Base-by-base conservation (phyloP, 2,329 filamentous ascomycete species). In the Pleurostoma richardsiae region DNA sequence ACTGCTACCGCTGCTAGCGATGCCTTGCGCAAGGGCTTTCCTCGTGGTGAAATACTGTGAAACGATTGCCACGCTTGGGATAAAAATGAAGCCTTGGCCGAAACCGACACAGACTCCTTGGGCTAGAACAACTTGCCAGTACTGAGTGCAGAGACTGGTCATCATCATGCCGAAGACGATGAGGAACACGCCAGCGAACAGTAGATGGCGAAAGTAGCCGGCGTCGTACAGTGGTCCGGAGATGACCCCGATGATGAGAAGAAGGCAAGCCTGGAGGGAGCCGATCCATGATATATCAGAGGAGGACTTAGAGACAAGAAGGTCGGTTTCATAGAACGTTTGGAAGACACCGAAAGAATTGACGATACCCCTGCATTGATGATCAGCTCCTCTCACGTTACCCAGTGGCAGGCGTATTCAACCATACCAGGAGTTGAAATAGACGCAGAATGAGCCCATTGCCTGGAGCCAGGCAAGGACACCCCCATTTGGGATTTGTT, bases 381-480 rank as follows among this genome's bases (percentile, higher is more conserved):
- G 19, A 19, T 19, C 19, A 19, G 19, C 19, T 19, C 19, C 19
- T 19, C 19, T 19, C 19, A 19, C 19, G 19, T 19, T 19, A 19
- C 19, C 19, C 19, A 19, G 19, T 19, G 19, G 19, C 19, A 19
- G 19, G 19, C 19, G 19, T 19, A 19, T 19, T 19, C 19, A 19
- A 19, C 19, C 19, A 19, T 19, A 65, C 71, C 79, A 83, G 1
- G 78, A 77, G 52, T 75, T 80, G 59, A 81, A 76, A 53, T 78
- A 76, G 41, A 80, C 66, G 42, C 76, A 62, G 54, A 77, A 77
- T 2, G 65, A 71, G 8, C 77, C 65, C 2, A 70, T 65, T 4
- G 76, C 76, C 54, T 82, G 79, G 1, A 69, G 62, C 77, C 77
- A 82, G 19, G 78, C 79, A 30, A 64, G 57, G 29, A 72, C 55